Evolutionary conservation across 306 rosid genomes (phyloP).

Genomic region (Cucumis melo): DNA sequence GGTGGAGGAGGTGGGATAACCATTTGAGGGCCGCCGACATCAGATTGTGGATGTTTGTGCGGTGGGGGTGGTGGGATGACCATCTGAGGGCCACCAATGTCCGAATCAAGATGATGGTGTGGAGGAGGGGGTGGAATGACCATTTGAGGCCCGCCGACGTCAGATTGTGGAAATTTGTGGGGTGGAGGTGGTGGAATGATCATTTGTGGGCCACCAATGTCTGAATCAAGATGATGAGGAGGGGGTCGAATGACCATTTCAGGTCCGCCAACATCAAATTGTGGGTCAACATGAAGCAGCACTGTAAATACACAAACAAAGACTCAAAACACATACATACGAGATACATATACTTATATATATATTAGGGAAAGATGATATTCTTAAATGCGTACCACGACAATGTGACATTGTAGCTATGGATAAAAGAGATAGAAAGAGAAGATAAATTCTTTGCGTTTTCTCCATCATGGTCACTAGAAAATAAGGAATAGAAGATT

Average conservation of each 20-base stretch:
- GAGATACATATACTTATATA: too few species aligned
- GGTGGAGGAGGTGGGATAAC: background rate
- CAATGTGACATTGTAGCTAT: background rate
- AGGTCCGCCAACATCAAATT: background rate
- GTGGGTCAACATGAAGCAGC: background rate
- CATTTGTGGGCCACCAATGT: background rate
- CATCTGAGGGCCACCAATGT: too few species aligned
- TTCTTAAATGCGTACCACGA: background rate
- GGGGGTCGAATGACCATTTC: too few species aligned
- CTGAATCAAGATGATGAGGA: background rate
- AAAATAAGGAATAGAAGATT: background rate
- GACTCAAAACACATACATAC: too few species aligned
- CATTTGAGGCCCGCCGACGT: background rate
- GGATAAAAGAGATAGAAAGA: background rate
- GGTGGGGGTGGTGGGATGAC: too few species aligned
- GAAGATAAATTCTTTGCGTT: too few species aligned
- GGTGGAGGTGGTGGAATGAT: background rate
- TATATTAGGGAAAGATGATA: too few species aligned
- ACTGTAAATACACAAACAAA: background rate
- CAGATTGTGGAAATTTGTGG: background rate
- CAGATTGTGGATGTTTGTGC: background rate
- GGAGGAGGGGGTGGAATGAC: background rate
- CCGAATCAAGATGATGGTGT: background rate
- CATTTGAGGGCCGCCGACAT: background rate
- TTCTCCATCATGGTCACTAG: background rate